These are phyloP conservation scores for Trapa bicornis DNA, from an alignment of 345 rosid species.

Conservation along the genomic window DNA sequence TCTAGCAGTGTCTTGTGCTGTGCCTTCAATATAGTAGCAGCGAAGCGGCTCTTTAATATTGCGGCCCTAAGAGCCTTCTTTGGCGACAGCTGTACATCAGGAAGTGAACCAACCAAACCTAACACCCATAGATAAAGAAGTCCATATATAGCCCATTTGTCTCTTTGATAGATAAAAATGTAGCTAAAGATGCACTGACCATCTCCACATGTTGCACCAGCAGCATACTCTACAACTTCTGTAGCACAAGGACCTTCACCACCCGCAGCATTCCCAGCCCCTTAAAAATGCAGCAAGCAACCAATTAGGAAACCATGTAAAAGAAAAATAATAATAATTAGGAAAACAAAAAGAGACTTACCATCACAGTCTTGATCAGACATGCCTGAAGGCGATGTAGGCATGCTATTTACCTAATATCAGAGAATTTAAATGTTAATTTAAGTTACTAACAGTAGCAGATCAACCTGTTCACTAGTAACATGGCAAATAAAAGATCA, in stretches of 20 bases:
- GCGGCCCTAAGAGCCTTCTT: constrained; percentile 78
- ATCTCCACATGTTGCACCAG: constrained; percentile 28
- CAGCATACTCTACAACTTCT: constrained; percentile 21
- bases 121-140: constrained; percentile 6
- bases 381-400: constrained; percentile 31
- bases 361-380: constrained; percentile 67
- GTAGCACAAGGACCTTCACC: constrained; percentile 40
- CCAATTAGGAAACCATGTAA: constrained; percentile 5
- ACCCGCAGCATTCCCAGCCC: constrained; percentile 48
- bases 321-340: constrained; percentile 3
- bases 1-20: constrained; percentile 48
- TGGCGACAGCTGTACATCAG: constrained; percentile 48
- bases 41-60: constrained; percentile 58
- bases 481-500: background rate
- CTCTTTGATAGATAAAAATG: background rate
- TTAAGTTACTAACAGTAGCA: background rate
- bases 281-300: constrained; percentile 26
- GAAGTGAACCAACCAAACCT: constrained; percentile 33
- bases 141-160: background rate
- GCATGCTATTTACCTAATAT: constrained; percentile 27
- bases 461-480: background rate
- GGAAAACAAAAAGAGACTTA: constrained; percentile 24
- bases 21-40: constrained; percentile 60
- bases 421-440: background rate
- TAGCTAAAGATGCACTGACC: constrained; percentile 24